Evolutionary conservation across 495 filamentous ascomycete species (phyloP).

Genomic region (Lasiosphaeris hirsuta): DNA sequence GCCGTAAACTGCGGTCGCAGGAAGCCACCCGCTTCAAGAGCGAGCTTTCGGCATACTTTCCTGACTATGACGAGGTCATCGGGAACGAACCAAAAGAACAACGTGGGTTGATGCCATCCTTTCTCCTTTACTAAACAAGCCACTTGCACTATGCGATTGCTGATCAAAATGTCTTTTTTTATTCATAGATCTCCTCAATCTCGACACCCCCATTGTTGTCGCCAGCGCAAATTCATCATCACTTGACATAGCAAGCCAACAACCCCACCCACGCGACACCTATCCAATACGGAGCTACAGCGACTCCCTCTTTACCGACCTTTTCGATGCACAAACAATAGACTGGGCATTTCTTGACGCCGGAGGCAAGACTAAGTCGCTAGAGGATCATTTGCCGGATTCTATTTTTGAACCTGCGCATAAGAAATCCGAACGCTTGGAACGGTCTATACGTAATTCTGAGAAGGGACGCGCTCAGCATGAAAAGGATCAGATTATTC

Average conservation of each 20-base stretch:
- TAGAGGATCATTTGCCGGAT: constrained; percentile 68
- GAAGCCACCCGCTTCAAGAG: constrained; percentile 69
- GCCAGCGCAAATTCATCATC: constrained; percentile 40
- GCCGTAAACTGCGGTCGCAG: constrained; percentile 54
- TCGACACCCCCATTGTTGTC: constrained; percentile 59
- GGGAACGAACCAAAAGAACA: constrained; percentile 72
- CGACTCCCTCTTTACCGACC: constrained; percentile 44
- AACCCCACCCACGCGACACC: constrained; percentile 19
- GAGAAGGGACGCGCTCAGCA: constrained; percentile 90
- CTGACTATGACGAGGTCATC: constrained; percentile 87
- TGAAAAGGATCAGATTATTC: constrained; percentile 82
- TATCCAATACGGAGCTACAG: constrained; percentile 45
- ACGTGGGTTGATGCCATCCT: constrained; percentile 52
- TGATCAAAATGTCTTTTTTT: constrained; percentile 20
- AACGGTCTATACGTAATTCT: constrained; percentile 89
- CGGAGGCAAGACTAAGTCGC: constrained; percentile 34
- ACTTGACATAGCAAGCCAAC: constrained; percentile 14
- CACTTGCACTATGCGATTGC: constrained; percentile 35
- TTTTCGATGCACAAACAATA: constrained; percentile 42
- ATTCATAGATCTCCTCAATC: constrained; percentile 52
- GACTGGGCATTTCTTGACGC: constrained; percentile 50
- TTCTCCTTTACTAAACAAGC: constrained; percentile 5
- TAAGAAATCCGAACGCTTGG: constrained; percentile 74
- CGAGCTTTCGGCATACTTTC: constrained; percentile 82
- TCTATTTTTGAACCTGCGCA: constrained; percentile 65